phyloP scores from a whole-genome alignment of 164 flowering plant species.

The Vitis amurensis region DNA sequence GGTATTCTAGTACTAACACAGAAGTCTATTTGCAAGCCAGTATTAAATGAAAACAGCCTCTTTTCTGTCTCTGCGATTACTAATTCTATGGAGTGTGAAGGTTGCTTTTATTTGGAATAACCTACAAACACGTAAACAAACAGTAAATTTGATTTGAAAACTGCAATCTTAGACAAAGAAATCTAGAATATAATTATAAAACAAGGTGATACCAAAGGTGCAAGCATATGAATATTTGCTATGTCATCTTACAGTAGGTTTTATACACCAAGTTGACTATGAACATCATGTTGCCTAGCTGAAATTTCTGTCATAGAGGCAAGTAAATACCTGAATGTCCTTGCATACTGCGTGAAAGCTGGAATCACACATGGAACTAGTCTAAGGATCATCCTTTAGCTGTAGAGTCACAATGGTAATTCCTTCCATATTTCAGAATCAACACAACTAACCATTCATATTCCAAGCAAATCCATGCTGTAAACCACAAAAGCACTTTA shows the following conservation, averaged over 20 bases:
- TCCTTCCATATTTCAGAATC: conserved; percentile 71
- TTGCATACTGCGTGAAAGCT: conserved; percentile 77
- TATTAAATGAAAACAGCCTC: conserved; percentile 70
- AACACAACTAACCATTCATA: conserved; percentile 66
- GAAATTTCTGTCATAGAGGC: too few species aligned
- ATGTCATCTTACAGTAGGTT: too few species aligned
- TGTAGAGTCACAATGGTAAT: conserved; percentile 71
- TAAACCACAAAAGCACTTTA: conserved; percentile 12
- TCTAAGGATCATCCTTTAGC: conserved; percentile 76
- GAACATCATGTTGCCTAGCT: too few species aligned
- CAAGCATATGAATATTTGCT: too few species aligned
- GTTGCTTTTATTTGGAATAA: conserved; percentile 53
- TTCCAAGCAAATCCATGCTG: conserved; percentile 98
- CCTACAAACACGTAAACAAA: conserved; percentile 43
- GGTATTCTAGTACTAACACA: conserved; percentile 46
- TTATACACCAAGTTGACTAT: too few species aligned
- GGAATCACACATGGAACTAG: conserved; percentile 94
- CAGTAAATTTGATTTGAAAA: too few species aligned
- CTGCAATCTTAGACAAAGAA: too few species aligned
- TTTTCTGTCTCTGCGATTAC: conserved; percentile 67
- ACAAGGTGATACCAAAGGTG: too few species aligned
- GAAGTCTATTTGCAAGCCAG: conserved; percentile 91
- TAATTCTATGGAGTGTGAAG: conserved; percentile 69
- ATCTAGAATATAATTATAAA: too few species aligned
- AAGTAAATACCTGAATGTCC: conserved; percentile 29